Conservation (phyloP, 352 stramenopile genomes). For the Phytophthora cactorum region DNA sequence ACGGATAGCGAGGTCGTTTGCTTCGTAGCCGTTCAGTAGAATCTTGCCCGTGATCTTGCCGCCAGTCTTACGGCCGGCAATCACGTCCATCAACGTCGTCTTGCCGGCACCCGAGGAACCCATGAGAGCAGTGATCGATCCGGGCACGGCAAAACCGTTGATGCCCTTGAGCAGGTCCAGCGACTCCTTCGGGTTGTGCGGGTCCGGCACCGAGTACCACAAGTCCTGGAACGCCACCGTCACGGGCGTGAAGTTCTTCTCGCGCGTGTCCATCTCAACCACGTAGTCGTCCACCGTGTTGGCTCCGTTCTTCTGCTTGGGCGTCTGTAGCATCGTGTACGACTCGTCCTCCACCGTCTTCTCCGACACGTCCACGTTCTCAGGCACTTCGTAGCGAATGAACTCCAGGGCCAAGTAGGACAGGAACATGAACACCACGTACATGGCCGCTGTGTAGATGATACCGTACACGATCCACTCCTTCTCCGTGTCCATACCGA, state of each 20-base stretch:
- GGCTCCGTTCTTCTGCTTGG: conserved; percentile 4
- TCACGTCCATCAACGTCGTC: conserved; percentile 31
- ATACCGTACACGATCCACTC: conserved; percentile 28
- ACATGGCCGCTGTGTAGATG: conserved; percentile 14
- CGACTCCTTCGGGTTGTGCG: conserved; percentile 5
- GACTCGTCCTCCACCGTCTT: not conserved
- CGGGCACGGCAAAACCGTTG: conserved; percentile 17
- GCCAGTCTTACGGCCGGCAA: conserved; percentile 12
- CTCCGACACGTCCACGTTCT: conserved; percentile 26
- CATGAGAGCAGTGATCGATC: conserved; percentile 25
- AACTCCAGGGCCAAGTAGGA: conserved; percentile 23
- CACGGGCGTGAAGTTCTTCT: conserved; percentile 28
- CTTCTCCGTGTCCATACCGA: conserved; percentile 22
- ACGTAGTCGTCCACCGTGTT: not conserved
- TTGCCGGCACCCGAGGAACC: conserved; percentile 24
- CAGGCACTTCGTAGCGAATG: conserved; percentile 25
- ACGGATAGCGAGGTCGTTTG: not conserved
- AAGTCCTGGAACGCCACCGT: conserved; percentile 31
- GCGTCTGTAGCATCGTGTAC: conserved; percentile 20
- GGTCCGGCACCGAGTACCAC: conserved; percentile 21
- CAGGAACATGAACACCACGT: conserved; percentile 32
- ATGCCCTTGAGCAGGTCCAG: conserved; percentile 30
- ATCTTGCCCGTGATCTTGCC: not conserved
- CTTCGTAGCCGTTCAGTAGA: not conserved
- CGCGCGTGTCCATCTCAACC: conserved; percentile 4